phyloP scores from a whole-genome alignment of 345 rosid species.

The Cardamine resedifolia region DNA sequence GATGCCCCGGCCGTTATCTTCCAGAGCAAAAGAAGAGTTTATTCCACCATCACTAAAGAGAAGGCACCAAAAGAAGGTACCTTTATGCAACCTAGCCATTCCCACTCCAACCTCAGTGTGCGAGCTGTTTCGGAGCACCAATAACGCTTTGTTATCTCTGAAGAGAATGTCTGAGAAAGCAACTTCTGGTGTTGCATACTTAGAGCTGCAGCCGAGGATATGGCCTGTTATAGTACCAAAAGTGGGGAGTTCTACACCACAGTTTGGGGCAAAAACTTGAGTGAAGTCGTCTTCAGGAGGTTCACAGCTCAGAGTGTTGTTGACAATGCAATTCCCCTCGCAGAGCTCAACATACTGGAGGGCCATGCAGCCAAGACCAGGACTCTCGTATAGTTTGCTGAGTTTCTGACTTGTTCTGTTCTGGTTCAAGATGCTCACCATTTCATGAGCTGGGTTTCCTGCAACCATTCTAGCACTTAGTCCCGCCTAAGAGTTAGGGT shows the following conservation, averaged over 20 bases:
- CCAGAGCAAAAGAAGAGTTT: conserved; percentile 73
- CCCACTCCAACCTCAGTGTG: conserved; percentile 77
- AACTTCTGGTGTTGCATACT: conserved; percentile 53
- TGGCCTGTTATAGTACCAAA: conserved; percentile 71
- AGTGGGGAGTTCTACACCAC: conserved; percentile 82
- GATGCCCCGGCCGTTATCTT: conserved; percentile 74
- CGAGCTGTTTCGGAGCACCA: conserved; percentile 60
- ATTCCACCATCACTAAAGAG: conserved; percentile 60
- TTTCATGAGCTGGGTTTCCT: conserved; percentile 80
- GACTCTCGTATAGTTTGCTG: conserved; percentile 56
- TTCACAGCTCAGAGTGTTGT: conserved; percentile 52
- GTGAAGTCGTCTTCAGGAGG: conserved; percentile 74
- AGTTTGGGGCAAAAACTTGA: conserved; percentile 77
- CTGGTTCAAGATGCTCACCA: conserved; percentile 68
- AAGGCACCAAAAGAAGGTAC: conserved; percentile 67
- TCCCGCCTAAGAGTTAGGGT: not conserved
- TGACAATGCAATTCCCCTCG: conserved; percentile 65
- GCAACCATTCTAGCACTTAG: conserved; percentile 24
- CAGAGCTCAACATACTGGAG: conserved; percentile 69
- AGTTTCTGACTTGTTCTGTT: conserved; percentile 67
- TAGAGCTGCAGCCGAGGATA: conserved; percentile 67
- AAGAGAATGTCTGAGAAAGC: conserved; percentile 65
- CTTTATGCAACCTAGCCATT: conserved; percentile 56
- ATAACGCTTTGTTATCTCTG: conserved; percentile 49
- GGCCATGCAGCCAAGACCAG: conserved; percentile 92